Evolutionary conservation across 1,284 basidiomycete species (phyloP), one percentile per base, ranked within the genome.

Genomic region (Pseudozyma sp.): DNA sequence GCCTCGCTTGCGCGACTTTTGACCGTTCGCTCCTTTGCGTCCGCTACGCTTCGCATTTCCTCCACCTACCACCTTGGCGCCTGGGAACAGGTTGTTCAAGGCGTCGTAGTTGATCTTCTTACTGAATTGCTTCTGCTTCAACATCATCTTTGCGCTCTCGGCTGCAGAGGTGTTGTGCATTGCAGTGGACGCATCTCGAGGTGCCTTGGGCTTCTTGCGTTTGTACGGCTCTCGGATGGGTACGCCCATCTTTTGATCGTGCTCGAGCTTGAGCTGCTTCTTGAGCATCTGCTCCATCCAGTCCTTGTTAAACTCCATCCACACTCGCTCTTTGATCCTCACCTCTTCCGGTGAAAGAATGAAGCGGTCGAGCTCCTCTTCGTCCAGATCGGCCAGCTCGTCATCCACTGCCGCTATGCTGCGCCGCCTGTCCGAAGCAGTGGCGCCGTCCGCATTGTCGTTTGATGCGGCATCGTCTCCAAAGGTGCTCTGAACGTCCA

Each of bases 301-400:
- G 56, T 97, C 94, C 74, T 89, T 90, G 85, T 99, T 99, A 83
- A 94, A 88, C 85, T 96, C 94, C 68, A 98, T 92, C 97, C 97
- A 99, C 17, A 99, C 90, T 30, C 94, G 90, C 81, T 96, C 94
- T 84, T 95, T 97, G 81, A 94, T 89, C 82, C 89, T 90, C 7
- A 93, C 91, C 85, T 98, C 96, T 30, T 93, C 92, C 48, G 92
- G 90, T 11, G 88, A 90, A 49, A 97, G 86, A 63, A 97, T 88
- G 84, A 86, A 94, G 30, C 86, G 87, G 83, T 98, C 93, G 47
- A 99, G 87, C 85, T 99, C 97, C 7, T 91, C 93, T 79, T 99
- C 97, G 85, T 99, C 92, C 30, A 98, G 51, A 19, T 74, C 81
- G 8, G 68, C 65, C 13, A 83, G 64, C 11, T 74, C 75, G 29